Evolutionary conservation across 208 protist species (phyloP).

Genomic region (Leishmania tarentolae): DNA sequence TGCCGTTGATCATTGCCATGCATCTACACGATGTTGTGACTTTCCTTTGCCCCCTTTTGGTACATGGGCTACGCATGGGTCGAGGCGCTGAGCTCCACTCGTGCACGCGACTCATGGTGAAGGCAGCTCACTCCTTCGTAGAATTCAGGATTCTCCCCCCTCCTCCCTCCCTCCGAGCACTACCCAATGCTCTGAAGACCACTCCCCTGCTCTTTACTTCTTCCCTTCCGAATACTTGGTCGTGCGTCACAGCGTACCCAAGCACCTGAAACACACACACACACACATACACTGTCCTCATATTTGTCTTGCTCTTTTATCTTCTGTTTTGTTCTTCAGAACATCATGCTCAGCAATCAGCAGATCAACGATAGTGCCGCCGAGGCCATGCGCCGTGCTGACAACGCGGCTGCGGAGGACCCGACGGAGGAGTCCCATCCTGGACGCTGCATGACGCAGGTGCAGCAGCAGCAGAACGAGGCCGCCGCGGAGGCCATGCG

Average conservation of each 20-base stretch:
- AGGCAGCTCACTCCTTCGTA: not conserved
- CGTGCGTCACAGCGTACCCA: not conserved
- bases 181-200: not conserved
- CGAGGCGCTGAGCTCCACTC: not conserved
- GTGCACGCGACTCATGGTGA: not conserved
- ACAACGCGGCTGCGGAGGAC: conserved; percentile 19
- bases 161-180: not conserved
- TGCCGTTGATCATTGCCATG: not conserved
- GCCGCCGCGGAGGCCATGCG: conserved; percentile 30
- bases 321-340: not conserved
- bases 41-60: not conserved
- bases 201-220: not conserved
- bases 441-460: not conserved
- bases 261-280: not conserved
- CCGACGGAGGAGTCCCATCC: conserved; percentile 2
- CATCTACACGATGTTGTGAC: not conserved
- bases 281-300: no score
- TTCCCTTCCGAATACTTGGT: not conserved
- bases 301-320: conserved; percentile 2
- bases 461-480: conserved; percentile 4
- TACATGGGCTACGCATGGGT: no score
- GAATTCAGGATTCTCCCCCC: not conserved
- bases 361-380: conserved; percentile 28
- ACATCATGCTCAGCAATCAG: conserved; percentile 17
- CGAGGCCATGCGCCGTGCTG: conserved; percentile 31